Evolutionary conservation across 805 yeast species (phyloP), one percentile per base, ranked within the genome.

Genomic region (Hanseniaspora taiwanica): DNA sequence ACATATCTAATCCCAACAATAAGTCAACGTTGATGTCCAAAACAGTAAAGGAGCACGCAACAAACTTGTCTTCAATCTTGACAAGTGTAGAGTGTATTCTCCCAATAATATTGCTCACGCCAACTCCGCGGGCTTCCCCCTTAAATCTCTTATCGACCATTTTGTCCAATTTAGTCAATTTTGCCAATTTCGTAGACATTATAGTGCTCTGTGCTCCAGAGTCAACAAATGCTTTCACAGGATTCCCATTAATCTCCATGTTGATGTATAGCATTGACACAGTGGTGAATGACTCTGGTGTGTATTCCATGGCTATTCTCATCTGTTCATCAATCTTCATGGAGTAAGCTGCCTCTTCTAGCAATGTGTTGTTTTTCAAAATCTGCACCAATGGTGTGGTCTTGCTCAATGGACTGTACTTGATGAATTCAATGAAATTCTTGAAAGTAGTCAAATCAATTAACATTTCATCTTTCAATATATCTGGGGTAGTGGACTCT

Each of bases 181-280:
- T 81, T 0, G 94, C 95, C 46, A 87, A 65, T 33, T 66, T 63
- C 1, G 93, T 81, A 24, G 86, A 76, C 53, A 91, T 74, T 32
- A 91, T 78, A 0, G 98, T 86, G 21, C 75, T 66, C 58, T 86
- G 96, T 0, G 99, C 97, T 2, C 99, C 98, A 0, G 96, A 76
- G 56, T 91, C 99, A 4, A 91, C 94, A 64, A 91, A 85, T 0
- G 97, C 97, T 55, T 83, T 83, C 2, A 86, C 80, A 18, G 78
- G 76, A 36, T 69, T 66, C 1, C 91, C 89, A 52, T 91, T 87
- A 27, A 89, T 79, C 48, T 74, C 78, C 32, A 85, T 68, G 42
- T 76, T 68, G 13, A 91, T 76, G 59, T 79, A 89, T 31, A 91
- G 68, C 95, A 91, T 86, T 24, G 73, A 72, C 3, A 89, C 93